Evolutionary conservation across 352 stramenopile species (phyloP).

Genomic region (Pythium chondricola): DNA sequence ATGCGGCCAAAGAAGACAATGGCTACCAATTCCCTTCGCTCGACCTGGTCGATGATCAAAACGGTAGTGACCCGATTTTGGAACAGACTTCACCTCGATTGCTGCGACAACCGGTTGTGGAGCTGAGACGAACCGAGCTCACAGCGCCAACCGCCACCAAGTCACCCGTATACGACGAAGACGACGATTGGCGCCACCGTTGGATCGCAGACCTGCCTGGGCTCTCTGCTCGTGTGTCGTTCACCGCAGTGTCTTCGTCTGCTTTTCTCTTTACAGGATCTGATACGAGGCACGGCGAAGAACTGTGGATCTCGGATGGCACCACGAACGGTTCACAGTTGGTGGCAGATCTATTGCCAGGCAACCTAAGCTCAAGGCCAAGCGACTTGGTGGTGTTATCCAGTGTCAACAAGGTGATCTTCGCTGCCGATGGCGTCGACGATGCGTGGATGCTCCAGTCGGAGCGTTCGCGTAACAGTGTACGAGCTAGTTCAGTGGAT

Average conservation of each 20-base stretch:
- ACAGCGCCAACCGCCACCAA: slow-evolving; percentile 7
- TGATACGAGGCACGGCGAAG: slow-evolving; percentile 33
- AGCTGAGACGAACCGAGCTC: slow-evolving; percentile 27
- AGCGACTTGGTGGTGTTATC: slow-evolving; percentile 34
- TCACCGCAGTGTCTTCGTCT: background rate
- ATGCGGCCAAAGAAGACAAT: slow-evolving; percentile 32
- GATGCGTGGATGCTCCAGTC: slow-evolving; percentile 28
- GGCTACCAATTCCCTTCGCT: slow-evolving; percentile 40
- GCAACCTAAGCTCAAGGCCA: slow-evolving; percentile 27
- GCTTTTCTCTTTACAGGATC: slow-evolving; percentile 44
- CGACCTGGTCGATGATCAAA: background rate
- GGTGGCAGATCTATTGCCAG: slow-evolving; percentile 58
- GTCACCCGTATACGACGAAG: background rate
- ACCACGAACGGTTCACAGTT: slow-evolving; percentile 30
- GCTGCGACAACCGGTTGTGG: background rate
- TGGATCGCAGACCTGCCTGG: slow-evolving; percentile 16
- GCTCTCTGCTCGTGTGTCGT: background rate
- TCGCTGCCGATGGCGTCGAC: slow-evolving; percentile 66
- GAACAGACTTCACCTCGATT: too few relatives aligned
- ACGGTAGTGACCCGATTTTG: too few relatives aligned
- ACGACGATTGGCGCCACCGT: slow-evolving; percentile 23
- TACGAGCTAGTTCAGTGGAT: slow-evolving; percentile 33
- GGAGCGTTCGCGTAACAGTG: slow-evolving; percentile 32
- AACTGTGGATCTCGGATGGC: slow-evolving; percentile 68
- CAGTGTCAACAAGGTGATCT: slow-evolving; percentile 39